phyloP scores from a whole-genome alignment of 2,329 filamentous ascomycete species.

The Colletotrichum liaoningense region DNA sequence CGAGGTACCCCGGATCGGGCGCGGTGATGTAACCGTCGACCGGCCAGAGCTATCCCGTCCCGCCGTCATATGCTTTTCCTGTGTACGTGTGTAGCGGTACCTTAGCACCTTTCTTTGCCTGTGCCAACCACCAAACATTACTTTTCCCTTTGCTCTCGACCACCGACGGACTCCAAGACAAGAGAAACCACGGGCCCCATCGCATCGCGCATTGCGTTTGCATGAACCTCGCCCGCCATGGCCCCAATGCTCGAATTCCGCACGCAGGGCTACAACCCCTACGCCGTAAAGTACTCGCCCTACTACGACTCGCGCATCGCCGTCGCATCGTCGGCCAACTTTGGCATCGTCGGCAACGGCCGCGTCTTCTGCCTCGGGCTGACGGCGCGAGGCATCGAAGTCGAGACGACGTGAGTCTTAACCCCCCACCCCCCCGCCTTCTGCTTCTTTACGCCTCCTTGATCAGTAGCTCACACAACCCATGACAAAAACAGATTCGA shows the following conservation, averaged over 20 bases:
- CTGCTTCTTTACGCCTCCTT: background rate
- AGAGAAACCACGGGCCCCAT: background rate
- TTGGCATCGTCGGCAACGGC: constrained; percentile 96
- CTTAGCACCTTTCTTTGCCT: background rate
- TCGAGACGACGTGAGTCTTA: constrained; percentile 80
- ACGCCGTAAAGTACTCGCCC: constrained; percentile 97
- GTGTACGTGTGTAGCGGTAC: background rate
- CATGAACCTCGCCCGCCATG: constrained; percentile 43
- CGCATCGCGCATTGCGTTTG: background rate
- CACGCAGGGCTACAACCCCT: constrained; percentile 94
- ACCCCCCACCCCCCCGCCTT: background rate
- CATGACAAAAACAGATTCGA: constrained; percentile 74
- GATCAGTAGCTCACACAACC: background rate
- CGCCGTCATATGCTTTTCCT: constrained; percentile 24
- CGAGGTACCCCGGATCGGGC: constrained; percentile 36
- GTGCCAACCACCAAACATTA: background rate
- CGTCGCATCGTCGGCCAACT: constrained; percentile 92
- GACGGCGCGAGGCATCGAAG: constrained; percentile 83
- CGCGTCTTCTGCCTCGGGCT: constrained; percentile 86
- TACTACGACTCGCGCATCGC: constrained; percentile 97
- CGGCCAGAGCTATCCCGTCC: constrained; percentile 30
- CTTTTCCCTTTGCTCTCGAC: background rate
- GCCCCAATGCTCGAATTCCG: constrained; percentile 89
- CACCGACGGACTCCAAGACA: background rate
- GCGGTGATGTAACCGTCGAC: constrained; percentile 26